phyloP scores from a whole-genome alignment of 2,329 filamentous ascomycete species.

The Boeremia lycopersici region DNA sequence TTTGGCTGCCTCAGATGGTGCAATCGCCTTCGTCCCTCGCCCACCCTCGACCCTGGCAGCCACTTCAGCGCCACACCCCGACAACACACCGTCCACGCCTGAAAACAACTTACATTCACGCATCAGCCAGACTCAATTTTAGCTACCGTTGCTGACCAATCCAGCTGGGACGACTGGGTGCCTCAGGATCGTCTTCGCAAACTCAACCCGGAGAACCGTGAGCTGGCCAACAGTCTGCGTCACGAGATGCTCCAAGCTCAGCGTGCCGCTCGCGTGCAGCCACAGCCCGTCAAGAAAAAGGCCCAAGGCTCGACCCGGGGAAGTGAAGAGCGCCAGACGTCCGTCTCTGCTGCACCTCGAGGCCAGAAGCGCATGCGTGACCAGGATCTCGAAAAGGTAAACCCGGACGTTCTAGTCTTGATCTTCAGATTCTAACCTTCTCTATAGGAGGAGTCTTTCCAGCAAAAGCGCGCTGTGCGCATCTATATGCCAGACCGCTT shows the following conservation, averaged over 20 bases:
- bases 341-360: slow-evolving; percentile 61
- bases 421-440: slow-evolving; percentile 11
- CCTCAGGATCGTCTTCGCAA: slow-evolving; percentile 91
- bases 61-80: slow-evolving; percentile 20
- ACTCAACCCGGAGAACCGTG: slow-evolving; percentile 92
- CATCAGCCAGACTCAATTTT: background rate
- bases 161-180: slow-evolving; percentile 97
- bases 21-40: slow-evolving; percentile 22
- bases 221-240: slow-evolving; percentile 77
- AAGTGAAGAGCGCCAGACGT: slow-evolving; percentile 77
- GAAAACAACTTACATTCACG: background rate
- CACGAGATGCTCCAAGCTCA: slow-evolving; percentile 69
- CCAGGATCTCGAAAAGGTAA: slow-evolving; percentile 80
- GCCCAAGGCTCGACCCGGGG: slow-evolving; percentile 68
- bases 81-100: background rate
- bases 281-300: slow-evolving; percentile 61
- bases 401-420: background rate
- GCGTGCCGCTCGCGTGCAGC: slow-evolving; percentile 51
- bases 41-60: slow-evolving; percentile 10
- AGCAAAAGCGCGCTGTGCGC: slow-evolving; percentile 82
- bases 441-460: slow-evolving; percentile 83
- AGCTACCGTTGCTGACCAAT: slow-evolving; percentile 21
- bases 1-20: background rate
- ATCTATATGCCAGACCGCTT: slow-evolving; percentile 86
- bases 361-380: slow-evolving; percentile 78